Evolutionary conservation across 179 eudicot species (phyloP).

Genomic region (Patellifolia procumbens): DNA sequence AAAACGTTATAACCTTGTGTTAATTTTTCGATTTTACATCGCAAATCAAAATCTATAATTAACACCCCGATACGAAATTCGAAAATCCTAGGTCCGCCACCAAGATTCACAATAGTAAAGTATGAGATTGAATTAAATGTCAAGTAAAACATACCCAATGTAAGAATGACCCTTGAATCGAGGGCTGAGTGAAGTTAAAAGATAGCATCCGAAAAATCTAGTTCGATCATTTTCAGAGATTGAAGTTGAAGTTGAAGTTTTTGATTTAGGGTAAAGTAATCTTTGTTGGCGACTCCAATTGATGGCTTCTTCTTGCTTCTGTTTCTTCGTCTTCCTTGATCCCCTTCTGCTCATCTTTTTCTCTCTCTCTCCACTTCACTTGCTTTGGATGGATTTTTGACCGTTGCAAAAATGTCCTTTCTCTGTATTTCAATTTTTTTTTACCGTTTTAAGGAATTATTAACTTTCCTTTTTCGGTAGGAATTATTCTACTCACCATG

Average conservation of each 20-base stretch:
- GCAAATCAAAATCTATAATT: too few species aligned
- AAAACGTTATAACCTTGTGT: too few species aligned
- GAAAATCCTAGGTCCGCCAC: too few species aligned
- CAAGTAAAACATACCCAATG: slow-evolving; percentile 54
- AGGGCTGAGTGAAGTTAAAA: slow-evolving; percentile 72
- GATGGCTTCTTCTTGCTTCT: background rate
- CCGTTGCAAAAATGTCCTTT: background rate
- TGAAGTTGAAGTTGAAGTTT: background rate
- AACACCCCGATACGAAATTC: too few species aligned
- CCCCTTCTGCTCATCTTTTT: slow-evolving; percentile 19
- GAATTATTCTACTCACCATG: too few species aligned
- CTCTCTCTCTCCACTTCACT: slow-evolving; percentile 18
- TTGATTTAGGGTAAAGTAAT: background rate
- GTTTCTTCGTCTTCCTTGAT: slow-evolving; percentile 17
- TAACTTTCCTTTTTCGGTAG: too few species aligned
- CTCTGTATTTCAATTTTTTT: background rate
- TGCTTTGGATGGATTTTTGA: background rate
- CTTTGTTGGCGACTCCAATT: background rate
- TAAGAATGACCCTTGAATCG: slow-evolving; percentile 87
- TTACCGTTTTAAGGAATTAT: too few species aligned
- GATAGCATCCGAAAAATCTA: slow-evolving; percentile 71
- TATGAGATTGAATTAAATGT: background rate
- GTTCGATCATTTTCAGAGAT: slow-evolving; percentile 4
- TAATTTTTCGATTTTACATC: too few species aligned
- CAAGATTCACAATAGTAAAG: too few species aligned